Evolutionary conservation across 2,329 filamentous ascomycete species (phyloP), one percentile per base, ranked within the genome.

Genomic region (Neoascochyta sp.): DNA sequence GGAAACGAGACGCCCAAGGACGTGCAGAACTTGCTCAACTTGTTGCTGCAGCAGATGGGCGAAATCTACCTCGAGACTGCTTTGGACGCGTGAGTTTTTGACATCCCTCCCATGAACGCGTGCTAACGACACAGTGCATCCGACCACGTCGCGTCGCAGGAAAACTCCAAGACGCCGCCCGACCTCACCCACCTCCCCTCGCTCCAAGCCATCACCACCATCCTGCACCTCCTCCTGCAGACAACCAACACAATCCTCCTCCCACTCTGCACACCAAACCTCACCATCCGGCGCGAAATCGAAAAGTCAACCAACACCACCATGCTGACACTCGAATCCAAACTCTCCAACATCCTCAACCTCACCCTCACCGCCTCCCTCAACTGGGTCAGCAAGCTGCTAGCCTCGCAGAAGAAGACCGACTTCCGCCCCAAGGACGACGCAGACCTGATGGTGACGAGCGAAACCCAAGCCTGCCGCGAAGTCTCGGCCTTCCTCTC

Each of bases 1-100:
- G 81, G 81, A 29, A 83, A 76, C 34, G 92, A 98, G 49, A 95
- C 88, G 4, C 87, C 92, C 10, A 96, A 94, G 62, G 92, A 98
- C 61, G 86, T 96, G 33, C 84, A 83, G 24, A 80, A 86, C 38
- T 74, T 96, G 14, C 74, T 95, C 18, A 84, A 83, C 56, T 75
- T 96, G 14, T 74, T 98, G 3, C 75, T 96, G 26, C 80, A 80
- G 17, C 86, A 84, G 49, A 88, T 96, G 82, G 87, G 88, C 13
- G 85, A 90, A 50, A 83, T 93, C 29, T 83, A 83, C 41, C 66
- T 83, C 16, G 79, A 83, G 51, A 75, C 78, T 4, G 75, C 75
- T 21, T 68, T 83, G 6, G 79, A 83, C 39, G 74, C 76, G 46
- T 68, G 57, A 60, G 66, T 62, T 11, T 7, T 9, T 11, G 7